A percentile compares a stretch with the other conserved stretches of the same genome.
These are phyloP conservation scores for Oropetium thomaeum DNA, from an alignment of 176 grass and related monocot species.

Conservation along the genomic window DNA sequence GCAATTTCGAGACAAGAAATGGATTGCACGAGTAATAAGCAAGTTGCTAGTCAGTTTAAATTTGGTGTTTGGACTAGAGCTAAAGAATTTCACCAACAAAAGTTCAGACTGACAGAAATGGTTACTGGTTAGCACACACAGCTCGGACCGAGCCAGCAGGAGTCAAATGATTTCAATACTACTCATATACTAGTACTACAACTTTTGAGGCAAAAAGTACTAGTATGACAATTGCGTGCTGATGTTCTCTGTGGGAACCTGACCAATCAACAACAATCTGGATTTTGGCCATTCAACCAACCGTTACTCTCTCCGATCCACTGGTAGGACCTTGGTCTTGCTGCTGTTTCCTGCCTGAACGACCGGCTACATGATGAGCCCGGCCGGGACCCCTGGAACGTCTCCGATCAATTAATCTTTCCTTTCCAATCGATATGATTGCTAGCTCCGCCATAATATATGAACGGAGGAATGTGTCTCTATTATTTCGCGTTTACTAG, in stretches of 20 bases:
- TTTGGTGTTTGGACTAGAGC: background rate
- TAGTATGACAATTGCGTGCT: too few species aligned
- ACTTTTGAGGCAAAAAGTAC: too few species aligned
- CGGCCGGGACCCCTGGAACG: background rate
- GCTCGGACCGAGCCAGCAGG: too few species aligned
- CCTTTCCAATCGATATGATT: background rate
- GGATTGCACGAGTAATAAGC: background rate
- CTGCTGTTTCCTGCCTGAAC: background rate
- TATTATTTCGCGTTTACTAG: slow-evolving; percentile 19
- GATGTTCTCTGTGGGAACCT: background rate
- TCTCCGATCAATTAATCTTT: background rate
- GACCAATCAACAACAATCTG: background rate
- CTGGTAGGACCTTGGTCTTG: background rate
- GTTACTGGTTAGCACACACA: too few species aligned
- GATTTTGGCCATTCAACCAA: background rate
- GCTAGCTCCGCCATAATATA: background rate
- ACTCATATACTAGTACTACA: too few species aligned
- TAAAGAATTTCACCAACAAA: too few species aligned
- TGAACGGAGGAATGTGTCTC: background rate
- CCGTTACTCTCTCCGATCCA: background rate
- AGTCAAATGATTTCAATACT: too few species aligned
- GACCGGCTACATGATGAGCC: background rate
- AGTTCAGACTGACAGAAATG: too few species aligned
- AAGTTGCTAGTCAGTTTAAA: background rate
- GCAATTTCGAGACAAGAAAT: background rate